Percentiles rank a stretch among this genome's conserved stretches.
phyloP scores from a whole-genome alignment of 805 yeast genomes.

The Torulaspora franciscae region DNA sequence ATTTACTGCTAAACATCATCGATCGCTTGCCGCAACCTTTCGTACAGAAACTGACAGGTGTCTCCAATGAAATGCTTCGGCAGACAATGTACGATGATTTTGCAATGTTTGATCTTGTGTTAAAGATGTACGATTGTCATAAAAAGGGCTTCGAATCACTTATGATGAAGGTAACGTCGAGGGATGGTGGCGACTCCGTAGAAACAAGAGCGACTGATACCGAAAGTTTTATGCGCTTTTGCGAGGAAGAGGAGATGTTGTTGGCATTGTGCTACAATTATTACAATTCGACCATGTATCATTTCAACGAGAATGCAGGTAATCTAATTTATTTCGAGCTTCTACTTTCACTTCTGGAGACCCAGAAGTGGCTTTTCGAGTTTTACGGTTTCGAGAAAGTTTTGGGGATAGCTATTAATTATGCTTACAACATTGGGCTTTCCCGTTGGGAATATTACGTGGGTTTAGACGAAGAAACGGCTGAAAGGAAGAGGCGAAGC shows the following conservation, averaged over 20 bases:
- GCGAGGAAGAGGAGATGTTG: constrained; percentile 25
- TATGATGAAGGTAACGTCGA: constrained; percentile 13
- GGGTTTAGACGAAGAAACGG: constrained; percentile 30
- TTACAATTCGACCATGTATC: constrained; percentile 25
- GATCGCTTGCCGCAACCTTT: constrained; percentile 27
- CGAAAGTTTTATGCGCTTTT: constrained; percentile 15
- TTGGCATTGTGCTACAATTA: constrained; percentile 24
- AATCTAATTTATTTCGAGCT: constrained; percentile 28
- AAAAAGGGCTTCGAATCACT: constrained; percentile 18
- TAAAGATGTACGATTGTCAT: constrained; percentile 21
- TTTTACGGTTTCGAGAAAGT: constrained; percentile 23
- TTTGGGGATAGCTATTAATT: constrained; percentile 21
- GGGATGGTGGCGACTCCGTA: background rate
- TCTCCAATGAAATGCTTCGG: constrained; percentile 14
- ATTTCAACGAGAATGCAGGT: constrained; percentile 15
- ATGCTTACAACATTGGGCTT: constrained; percentile 28
- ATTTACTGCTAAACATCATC: constrained; percentile 17
- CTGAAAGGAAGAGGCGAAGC: constrained; percentile 28
- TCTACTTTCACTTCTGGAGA: constrained; percentile 22
- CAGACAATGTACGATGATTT: constrained; percentile 19
- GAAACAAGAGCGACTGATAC: constrained; percentile 7
- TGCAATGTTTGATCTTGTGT: constrained; percentile 22
- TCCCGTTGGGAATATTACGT: constrained; percentile 35
- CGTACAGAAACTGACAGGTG: constrained; percentile 16
- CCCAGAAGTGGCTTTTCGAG: constrained; percentile 28